A percentile compares a stretch with the other conserved stretches of the same genome.
These are phyloP conservation scores for Corniculantispora saksenae DNA, from an alignment of 2,329 filamentous ascomycete species.

Conservation along the genomic window DNA sequence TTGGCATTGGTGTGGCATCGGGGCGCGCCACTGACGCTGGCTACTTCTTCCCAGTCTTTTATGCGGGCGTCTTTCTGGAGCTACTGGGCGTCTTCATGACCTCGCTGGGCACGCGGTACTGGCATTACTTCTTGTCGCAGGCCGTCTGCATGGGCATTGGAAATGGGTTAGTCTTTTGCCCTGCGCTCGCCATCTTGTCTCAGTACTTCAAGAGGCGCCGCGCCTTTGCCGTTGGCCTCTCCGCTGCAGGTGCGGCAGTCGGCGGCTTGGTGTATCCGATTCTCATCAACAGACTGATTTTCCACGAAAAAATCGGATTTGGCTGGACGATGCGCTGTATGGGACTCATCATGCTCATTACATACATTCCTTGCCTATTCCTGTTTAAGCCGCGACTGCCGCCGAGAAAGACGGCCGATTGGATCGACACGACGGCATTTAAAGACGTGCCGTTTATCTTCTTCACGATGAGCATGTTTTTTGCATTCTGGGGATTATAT, in stretches of 20 bases:
- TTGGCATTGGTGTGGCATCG: slow-evolving; percentile 42
- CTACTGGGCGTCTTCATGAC: slow-evolving; percentile 48
- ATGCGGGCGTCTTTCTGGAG: slow-evolving; percentile 40
- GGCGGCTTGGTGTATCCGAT: slow-evolving; percentile 56
- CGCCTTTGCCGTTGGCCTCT: slow-evolving; percentile 59
- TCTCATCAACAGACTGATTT: slow-evolving; percentile 45
- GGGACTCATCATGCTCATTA: slow-evolving; percentile 47
- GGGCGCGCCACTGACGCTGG: slow-evolving; percentile 48
- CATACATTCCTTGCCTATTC: slow-evolving; percentile 38
- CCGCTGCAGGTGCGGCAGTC: slow-evolving; percentile 57
- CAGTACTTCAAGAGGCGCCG: slow-evolving; percentile 61
- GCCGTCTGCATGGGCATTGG: slow-evolving; percentile 52
- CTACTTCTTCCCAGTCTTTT: slow-evolving; percentile 40
- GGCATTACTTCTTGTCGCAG: slow-evolving; percentile 51
- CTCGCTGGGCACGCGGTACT: slow-evolving; percentile 45
- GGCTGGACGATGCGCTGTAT: slow-evolving; percentile 54
- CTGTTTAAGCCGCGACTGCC: slow-evolving; percentile 44
- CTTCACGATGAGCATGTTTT: slow-evolving; percentile 35
- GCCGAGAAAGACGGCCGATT: slow-evolving; percentile 38
- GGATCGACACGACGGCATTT: slow-evolving; percentile 48
- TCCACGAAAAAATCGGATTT: slow-evolving; percentile 50
- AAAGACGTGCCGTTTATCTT: slow-evolving; percentile 39
- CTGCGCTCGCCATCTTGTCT: slow-evolving; percentile 59
- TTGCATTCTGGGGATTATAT: slow-evolving; percentile 39
- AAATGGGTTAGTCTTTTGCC: slow-evolving; percentile 57